Conservation (phyloP, 768 basidiomycete genomes). For the Xerocomellus intermedius region DNA sequence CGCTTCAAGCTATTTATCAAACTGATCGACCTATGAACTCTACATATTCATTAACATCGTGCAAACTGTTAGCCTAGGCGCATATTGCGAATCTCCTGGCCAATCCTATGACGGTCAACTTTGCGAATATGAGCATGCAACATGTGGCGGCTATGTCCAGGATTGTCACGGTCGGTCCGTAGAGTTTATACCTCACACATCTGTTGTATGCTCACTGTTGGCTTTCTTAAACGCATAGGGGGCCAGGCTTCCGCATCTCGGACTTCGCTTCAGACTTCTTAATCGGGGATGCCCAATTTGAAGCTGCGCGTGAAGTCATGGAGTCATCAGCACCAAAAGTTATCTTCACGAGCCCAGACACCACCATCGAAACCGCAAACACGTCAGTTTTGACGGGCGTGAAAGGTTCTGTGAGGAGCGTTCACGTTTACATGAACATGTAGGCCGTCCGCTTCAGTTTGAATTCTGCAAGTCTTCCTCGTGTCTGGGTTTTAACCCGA, state of each 20-base stretch:
- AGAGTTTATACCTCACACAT: neutral
- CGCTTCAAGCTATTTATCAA: neutral
- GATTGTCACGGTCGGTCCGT: constrained; percentile 70
- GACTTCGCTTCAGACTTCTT: constrained; percentile 76
- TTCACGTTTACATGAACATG: constrained; percentile 75
- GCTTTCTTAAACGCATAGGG: constrained; percentile 38
- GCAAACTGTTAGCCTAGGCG: constrained; percentile 47
- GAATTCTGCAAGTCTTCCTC: neutral
- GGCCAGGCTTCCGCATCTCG: constrained; percentile 71
- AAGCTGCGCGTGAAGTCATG: constrained; percentile 68
- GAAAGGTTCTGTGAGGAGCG: constrained; percentile 60
- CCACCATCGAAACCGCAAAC: constrained; percentile 17
- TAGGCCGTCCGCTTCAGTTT: constrained; percentile 30
- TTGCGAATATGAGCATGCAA: constrained; percentile 71
- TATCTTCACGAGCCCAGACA: constrained; percentile 20
- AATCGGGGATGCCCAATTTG: constrained; percentile 68
- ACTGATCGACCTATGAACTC: neutral
- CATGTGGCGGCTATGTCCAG: constrained; percentile 66
- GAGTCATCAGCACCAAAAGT: constrained; percentile 21
- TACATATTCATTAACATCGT: neutral
- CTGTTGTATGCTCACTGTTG: neutral
- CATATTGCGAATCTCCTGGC: constrained; percentile 78
- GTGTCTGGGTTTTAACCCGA: neutral
- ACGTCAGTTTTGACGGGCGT: constrained; percentile 41
- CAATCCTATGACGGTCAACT: constrained; percentile 60